These are phyloP conservation scores for Drosera spatulata DNA, from an alignment of 179 eudicot genomes.

Conservation along the genomic window DNA sequence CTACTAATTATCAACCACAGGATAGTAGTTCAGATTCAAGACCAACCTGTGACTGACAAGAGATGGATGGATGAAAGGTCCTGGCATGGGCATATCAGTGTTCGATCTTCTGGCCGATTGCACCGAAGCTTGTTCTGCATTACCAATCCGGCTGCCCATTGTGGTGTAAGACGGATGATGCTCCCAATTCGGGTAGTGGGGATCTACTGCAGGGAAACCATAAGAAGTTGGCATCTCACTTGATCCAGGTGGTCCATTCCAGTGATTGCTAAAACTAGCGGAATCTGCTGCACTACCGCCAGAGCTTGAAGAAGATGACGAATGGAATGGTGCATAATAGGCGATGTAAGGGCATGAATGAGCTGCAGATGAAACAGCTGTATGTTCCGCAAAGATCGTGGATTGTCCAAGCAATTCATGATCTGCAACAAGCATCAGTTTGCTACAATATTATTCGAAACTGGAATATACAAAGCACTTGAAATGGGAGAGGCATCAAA, in stretches of 20 bases:
- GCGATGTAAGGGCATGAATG: conserved; percentile 85
- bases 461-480: too few species aligned
- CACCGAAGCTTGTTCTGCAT: conserved; percentile 46
- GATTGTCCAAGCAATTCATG: conserved; percentile 77
- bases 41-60: conserved; percentile 58
- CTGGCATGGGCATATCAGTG: conserved; percentile 57
- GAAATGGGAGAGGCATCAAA: background rate
- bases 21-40: background rate
- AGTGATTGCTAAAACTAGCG: conserved; percentile 47
- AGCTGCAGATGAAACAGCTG: conserved; percentile 52
- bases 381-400: conserved; percentile 57
- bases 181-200: conserved; percentile 76
- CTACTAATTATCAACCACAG: background rate
- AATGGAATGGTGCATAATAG: conserved; percentile 65
- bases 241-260: conserved; percentile 58
- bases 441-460: too few species aligned
- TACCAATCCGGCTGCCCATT: conserved; percentile 32
- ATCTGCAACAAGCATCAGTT: conserved; percentile 31
- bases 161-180: conserved; percentile 45
- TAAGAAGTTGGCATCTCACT: conserved; percentile 59
- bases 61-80: conserved; percentile 50
- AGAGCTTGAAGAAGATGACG: conserved; percentile 50
- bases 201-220: conserved; percentile 58
- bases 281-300: conserved; percentile 44
- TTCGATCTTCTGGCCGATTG: conserved; percentile 28